These are phyloP conservation scores for Debaryomyces singareniensis DNA, from an alignment of 1,139 yeast genomes.

Conservation along the genomic window DNA sequence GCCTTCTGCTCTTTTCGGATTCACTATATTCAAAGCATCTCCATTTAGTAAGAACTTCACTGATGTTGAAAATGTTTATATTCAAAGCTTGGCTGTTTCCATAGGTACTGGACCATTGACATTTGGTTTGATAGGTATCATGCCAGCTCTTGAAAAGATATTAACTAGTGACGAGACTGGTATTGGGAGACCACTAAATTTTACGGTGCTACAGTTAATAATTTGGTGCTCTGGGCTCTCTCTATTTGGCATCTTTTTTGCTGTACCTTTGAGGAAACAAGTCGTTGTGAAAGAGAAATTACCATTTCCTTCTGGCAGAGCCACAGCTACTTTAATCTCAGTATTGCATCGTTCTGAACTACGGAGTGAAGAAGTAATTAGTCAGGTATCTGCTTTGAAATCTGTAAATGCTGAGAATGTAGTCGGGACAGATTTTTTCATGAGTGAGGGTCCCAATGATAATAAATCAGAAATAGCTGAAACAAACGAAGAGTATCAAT, in stretches of 20 bases:
- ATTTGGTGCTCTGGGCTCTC: conserved; percentile 86
- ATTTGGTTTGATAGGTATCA: conserved; percentile 91
- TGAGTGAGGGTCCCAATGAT: neutral
- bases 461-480: neutral
- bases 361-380: conserved; percentile 9
- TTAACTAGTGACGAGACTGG: conserved; percentile 77
- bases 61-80: conserved; percentile 88
- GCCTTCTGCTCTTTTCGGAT: conserved; percentile 87
- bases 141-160: conserved; percentile 92
- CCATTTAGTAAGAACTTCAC: conserved; percentile 50
- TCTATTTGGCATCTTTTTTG: conserved; percentile 92
- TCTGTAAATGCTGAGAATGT: conserved; percentile 2
- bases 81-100: conserved; percentile 91
- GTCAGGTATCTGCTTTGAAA: conserved; percentile 30
- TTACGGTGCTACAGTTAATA: conserved; percentile 46
- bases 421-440: neutral
- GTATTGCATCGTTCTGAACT: conserved; percentile 72
- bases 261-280: conserved; percentile 79
- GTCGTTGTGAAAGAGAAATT: conserved; percentile 80
- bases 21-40: conserved; percentile 64
- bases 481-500: neutral
- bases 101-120: conserved; percentile 97
- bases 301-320: conserved; percentile 92
- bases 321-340: conserved; percentile 88
- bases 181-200: conserved; percentile 31